Base-by-base conservation (phyloP, 2,329 filamentous ascomycete species). In the Elsinoe ampelina region DNA sequence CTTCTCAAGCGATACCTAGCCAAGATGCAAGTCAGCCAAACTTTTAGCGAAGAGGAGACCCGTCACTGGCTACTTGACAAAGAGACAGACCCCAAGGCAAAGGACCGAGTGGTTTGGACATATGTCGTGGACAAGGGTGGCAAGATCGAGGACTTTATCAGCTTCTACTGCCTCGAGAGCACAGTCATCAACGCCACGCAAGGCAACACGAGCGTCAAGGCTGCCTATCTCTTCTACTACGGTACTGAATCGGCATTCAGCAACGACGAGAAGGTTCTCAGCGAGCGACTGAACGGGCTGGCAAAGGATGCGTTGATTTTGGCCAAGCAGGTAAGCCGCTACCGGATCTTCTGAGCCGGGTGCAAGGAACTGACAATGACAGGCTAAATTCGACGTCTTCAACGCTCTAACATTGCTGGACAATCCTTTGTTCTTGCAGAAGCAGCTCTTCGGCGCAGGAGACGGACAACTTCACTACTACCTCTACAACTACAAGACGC, bases 161-260 rank as follows among this genome's bases (percentile, higher is more conserved):
- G 90, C 36, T 98, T 97, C 75, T 98, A 97, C 77, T 85, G 84
- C 67, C 85, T 98, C 34, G 90, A 95, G 59, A 68, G 90, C 13
- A 93, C 89, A 1, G 87, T 96, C 58, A 95, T 98, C 65, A 84
- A 86, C 63, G 83, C 89, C 67, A 75, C 81, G 45, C 87, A 87
- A 69, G 85, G 95, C 73, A 80, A 83, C 59, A 86, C 95, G 73
- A 82, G 83, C 58, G 84, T 98, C 66, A 86, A 85, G 62, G 93
- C 92, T 2, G 93, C 93, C 30, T 98, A 98, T 72, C 81, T 97
- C 57, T 98, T 92, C 76, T 98, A 98, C 78, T 98, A 98, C 69
- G 93, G 88, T 58, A 87, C 86, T 5, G 89, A 95, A 66, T 76
- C 81, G 4, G 92, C 85, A 10, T 86, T 96, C 61, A 60, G 63